phyloP scores from a whole-genome alignment of 805 yeast species.

The Candida maesae region DNA sequence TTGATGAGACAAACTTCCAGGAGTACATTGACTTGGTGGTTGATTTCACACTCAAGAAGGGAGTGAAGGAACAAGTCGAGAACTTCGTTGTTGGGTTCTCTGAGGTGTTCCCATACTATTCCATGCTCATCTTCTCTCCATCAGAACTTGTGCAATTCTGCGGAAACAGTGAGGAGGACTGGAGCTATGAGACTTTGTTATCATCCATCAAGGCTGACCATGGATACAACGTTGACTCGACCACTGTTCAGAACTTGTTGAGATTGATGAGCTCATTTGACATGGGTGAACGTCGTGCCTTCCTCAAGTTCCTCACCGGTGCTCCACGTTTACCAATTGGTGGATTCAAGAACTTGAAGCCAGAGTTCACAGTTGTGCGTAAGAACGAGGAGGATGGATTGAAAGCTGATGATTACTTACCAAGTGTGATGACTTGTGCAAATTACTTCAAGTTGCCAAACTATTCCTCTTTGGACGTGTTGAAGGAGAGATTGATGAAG shows the following conservation, averaged over 20 bases:
- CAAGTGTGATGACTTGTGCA: slow-evolving; percentile 98
- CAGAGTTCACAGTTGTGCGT: slow-evolving; percentile 82
- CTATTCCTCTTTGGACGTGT: slow-evolving; percentile 58
- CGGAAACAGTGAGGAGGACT: slow-evolving; percentile 83
- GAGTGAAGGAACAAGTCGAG: slow-evolving; percentile 59
- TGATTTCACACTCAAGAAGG: slow-evolving; percentile 29
- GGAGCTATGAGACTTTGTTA: slow-evolving; percentile 63
- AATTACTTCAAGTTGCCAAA: slow-evolving; percentile 88
- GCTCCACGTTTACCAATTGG: slow-evolving; percentile 92
- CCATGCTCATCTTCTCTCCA: slow-evolving; percentile 68
- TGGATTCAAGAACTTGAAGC: slow-evolving; percentile 79
- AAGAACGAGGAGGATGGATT: slow-evolving; percentile 72
- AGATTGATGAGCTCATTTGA: slow-evolving; percentile 55
- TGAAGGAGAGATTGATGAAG: slow-evolving; percentile 54
- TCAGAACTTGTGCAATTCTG: slow-evolving; percentile 67
- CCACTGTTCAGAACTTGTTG: slow-evolving; percentile 57
- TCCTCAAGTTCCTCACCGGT: slow-evolving; percentile 87
- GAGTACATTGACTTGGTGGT: slow-evolving; percentile 40
- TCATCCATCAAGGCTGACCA: slow-evolving; percentile 78
- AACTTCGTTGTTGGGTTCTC: slow-evolving; percentile 80
- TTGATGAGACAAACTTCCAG: slow-evolving; percentile 47
- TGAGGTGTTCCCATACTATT: slow-evolving; percentile 71
- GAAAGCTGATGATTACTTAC: slow-evolving; percentile 74
- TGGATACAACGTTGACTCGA: slow-evolving; percentile 75
- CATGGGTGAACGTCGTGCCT: slow-evolving; percentile 56